These are phyloP conservation scores for Fraxinus anomala DNA, from an alignment of 257 asterid genomes.

Conservation along the genomic window DNA sequence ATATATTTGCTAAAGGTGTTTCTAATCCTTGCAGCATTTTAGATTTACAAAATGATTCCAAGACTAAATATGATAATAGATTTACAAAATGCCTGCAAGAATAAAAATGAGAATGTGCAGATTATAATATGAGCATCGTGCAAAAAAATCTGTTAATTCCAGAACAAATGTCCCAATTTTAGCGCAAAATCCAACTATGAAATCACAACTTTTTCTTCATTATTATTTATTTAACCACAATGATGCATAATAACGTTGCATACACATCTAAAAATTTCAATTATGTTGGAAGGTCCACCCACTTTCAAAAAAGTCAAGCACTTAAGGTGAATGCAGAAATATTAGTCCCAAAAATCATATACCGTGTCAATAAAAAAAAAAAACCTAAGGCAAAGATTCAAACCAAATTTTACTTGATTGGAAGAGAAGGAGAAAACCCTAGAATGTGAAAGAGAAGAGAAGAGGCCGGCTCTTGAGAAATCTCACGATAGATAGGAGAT, in stretches of 20 bases:
- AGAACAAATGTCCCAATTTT: neutral
- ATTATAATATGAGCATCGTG: neutral
- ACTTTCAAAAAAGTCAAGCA: neutral
- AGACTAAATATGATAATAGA: no score
- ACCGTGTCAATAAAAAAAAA: no score
- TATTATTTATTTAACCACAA: neutral
- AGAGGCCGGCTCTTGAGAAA: no score
- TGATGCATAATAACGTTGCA: neutral
- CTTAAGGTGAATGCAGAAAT: neutral
- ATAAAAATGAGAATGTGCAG: neutral
- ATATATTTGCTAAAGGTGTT: no score
- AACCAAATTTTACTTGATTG: no score
- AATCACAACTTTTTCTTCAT: neutral
- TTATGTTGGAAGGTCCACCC: neutral
- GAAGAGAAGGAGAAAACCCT: no score
- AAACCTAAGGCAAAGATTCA: no score
- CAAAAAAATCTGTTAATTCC: neutral
- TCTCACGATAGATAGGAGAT: no score
- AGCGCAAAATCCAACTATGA: neutral
- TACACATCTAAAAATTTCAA: neutral
- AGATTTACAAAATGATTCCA: no score
- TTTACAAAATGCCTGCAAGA: no score
- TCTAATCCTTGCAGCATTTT: no score
- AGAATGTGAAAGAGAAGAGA: no score
- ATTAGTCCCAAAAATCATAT: neutral